Evolutionary conservation across 495 filamentous ascomycete genomes (phyloP), one percentile per base, ranked within the genome.

Genomic region (Letharia lupina): DNA sequence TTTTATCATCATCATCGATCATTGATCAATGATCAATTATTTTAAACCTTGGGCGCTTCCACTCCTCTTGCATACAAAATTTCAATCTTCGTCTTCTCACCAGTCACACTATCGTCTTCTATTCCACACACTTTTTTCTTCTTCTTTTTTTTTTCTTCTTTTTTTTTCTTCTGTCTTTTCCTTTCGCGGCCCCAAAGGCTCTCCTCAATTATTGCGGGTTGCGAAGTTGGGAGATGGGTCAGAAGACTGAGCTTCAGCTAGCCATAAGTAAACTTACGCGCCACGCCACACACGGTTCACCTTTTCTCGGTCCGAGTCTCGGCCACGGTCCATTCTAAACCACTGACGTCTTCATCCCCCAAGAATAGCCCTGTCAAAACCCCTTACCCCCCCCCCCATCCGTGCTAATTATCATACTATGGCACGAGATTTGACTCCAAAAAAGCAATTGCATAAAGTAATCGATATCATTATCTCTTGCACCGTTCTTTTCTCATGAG

Each of bases 321-420:
- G 59, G 42, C 59, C 59, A 45, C 16, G 39, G 59, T 61, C 59
- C 39, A 61, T 40, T 10, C 39, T 16, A 15, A 28, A 61, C 59
- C 59, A 45, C 39, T 61, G 59, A 61, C 59, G 59, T 61, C 59
- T 8, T n/a, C 15, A 57, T 5, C 37, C 37, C 23, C 6, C 37
- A 42, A 5, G 13, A 61, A 44, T 61, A 44, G 39, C 39, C 1
- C 37, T 61, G 59, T 61, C 59, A 54, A 54, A 13, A 31, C 12
- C 10, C 11, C n/a, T n/a, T n/a, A n/a, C 23, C 23, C 23, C 23
- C 1, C 23, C 23, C 23, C 23, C 23, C 23, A 28, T 28, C 23
- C 23, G 23, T 28, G 23, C 23, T 28, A 28, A 28, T 28, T 28
- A 28, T 28, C 23, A 28, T 28, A 28, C 15, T 12, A 61, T 8